These are phyloP conservation scores for Xerocomus nothofagi DNA, from an alignment of 1,284 basidiomycete species.

Conservation along the genomic window DNA sequence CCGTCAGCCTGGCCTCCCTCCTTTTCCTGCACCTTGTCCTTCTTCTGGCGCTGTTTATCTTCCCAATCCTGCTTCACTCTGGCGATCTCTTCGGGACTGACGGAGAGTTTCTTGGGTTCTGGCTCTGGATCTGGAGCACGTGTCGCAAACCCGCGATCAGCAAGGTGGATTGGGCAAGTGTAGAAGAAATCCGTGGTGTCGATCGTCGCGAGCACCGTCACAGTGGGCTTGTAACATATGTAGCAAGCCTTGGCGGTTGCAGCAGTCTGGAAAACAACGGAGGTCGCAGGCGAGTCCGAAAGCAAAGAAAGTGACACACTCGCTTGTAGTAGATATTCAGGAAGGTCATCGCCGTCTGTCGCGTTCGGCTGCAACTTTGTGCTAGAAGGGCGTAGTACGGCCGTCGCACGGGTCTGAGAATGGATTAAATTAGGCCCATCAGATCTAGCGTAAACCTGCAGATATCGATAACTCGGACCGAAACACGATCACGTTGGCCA, in stretches of 20 bases:
- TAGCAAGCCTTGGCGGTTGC: conserved; percentile 70
- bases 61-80: conserved; percentile 79
- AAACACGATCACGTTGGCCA: conserved; percentile 14
- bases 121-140: conserved; percentile 45
- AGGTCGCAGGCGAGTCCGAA: neutral
- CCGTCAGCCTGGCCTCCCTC: conserved; percentile 33
- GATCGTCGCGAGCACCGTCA: conserved; percentile 71
- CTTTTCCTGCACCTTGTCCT: conserved; percentile 50
- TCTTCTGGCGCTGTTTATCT: conserved; percentile 62
- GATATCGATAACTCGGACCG: conserved; percentile 11
- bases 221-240: conserved; percentile 72
- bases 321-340: conserved; percentile 79
- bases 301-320: conserved; percentile 38
- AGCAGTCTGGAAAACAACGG: conserved; percentile 47
- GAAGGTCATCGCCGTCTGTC: conserved; percentile 55
- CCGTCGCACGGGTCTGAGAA: neutral
- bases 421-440: conserved; percentile 6
- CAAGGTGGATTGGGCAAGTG: conserved; percentile 65
- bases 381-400: neutral
- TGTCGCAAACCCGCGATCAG: conserved; percentile 70
- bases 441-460: neutral
- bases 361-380: too few relatives aligned
- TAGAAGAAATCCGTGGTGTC: conserved; percentile 78
- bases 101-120: conserved; percentile 40
- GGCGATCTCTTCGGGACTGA: conserved; percentile 68